Percentiles rank a stretch among this genome's conserved stretches.
phyloP scores from a whole-genome alignment of 805 yeast species.

The Metschnikowia gruessii region DNA sequence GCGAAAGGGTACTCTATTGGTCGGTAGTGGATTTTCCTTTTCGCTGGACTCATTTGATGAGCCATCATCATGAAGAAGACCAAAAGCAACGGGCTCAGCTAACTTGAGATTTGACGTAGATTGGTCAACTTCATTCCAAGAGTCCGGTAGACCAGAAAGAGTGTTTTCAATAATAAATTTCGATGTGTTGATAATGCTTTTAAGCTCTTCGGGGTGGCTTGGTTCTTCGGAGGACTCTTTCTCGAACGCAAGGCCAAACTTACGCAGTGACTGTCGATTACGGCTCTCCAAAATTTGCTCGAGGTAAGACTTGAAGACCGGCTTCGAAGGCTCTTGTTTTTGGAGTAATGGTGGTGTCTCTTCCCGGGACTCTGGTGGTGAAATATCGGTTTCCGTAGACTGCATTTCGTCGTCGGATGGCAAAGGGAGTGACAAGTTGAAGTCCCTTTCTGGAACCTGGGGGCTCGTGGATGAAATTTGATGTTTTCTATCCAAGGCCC shows the following conservation, averaged over 20 bases:
- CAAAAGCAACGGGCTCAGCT: conserved; percentile 21
- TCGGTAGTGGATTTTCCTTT: conserved; percentile 7
- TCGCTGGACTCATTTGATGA: conserved; percentile 17
- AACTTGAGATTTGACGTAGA: conserved; percentile 1
- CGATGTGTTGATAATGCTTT: conserved; percentile 15
- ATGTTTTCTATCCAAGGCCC: conserved; percentile 14
- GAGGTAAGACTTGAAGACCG: conserved; percentile 28
- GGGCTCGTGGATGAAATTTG: conserved; percentile 15
- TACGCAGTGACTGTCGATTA: conserved; percentile 5
- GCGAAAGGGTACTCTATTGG: background rate
- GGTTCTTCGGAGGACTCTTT: conserved; percentile 8
- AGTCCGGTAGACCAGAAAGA: conserved; percentile 18
- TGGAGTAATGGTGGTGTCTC: background rate
- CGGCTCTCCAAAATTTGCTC: conserved; percentile 29
- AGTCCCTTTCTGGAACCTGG: conserved; percentile 16
- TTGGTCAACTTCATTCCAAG: background rate
- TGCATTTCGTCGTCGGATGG: conserved; percentile 23
- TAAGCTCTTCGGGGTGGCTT: background rate
- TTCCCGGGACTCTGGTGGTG: background rate
- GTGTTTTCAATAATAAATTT: conserved; percentile 19
- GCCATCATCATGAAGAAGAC: conserved; percentile 7
- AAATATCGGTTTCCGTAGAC: conserved; percentile 4
- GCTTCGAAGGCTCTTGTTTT: conserved; percentile 4
- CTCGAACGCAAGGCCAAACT: conserved; percentile 8
- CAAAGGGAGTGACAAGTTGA: conserved; percentile 30